These are phyloP conservation scores for Colletotrichum liaoningense DNA, from an alignment of 2,329 filamentous ascomycete species.

Conservation along the genomic window DNA sequence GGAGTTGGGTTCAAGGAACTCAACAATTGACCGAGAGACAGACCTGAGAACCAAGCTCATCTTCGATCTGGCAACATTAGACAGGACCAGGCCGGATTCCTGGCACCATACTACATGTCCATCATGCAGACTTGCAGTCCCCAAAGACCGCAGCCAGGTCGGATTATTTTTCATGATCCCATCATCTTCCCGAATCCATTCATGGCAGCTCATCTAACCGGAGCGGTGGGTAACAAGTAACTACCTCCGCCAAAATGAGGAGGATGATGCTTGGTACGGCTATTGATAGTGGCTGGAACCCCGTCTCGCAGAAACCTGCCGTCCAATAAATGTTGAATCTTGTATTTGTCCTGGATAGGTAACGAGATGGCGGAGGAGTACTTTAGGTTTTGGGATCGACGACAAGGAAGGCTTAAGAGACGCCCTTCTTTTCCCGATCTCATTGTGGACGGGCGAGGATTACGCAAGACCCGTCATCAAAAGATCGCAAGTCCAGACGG, in stretches of 20 bases:
- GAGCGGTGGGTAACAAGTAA: not conserved
- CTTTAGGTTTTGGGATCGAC: conserved; percentile 17
- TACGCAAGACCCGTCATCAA: conserved; percentile 5
- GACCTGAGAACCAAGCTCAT: not conserved
- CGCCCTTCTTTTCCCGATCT: not conserved
- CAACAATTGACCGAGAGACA: not conserved
- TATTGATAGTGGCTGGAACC: not conserved
- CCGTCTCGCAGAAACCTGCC: not conserved
- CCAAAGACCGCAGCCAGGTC: not conserved
- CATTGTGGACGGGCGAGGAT: not conserved
- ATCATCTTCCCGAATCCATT: not conserved
- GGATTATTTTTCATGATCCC: not conserved
- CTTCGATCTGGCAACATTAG: not conserved
- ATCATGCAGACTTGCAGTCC: too few relatives aligned
- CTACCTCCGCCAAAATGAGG: not conserved
- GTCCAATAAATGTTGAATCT: not conserved
- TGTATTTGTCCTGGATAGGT: not conserved
- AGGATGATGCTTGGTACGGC: not conserved
- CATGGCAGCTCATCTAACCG: not conserved
- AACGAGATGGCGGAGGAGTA: conserved; percentile 6
- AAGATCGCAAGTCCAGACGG: not conserved
- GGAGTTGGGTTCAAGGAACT: not conserved
- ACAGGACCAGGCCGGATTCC: too few relatives aligned
- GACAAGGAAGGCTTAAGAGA: conserved; percentile 10
- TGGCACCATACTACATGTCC: not conserved